Evolutionary conservation across 2,329 filamentous ascomycete species (phyloP).

Genomic region (Phyllosticta capitalensis): DNA sequence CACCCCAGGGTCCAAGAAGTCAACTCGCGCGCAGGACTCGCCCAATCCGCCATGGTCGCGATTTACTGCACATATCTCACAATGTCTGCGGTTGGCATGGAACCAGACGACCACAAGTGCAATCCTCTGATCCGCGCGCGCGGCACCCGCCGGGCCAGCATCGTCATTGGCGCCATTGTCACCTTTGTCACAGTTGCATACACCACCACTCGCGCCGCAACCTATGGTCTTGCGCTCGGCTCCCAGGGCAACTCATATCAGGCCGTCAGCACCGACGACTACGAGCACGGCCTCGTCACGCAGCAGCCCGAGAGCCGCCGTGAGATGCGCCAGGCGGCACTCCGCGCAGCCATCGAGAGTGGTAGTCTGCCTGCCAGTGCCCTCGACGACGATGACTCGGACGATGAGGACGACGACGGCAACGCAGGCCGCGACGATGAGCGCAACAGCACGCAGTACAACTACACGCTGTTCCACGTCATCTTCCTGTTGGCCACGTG

Average conservation of each 20-base stretch:
- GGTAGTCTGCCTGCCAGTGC: slow-evolving; percentile 88
- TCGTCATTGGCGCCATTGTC: slow-evolving; percentile 86
- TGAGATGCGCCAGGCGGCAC: slow-evolving; percentile 86
- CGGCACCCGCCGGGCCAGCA: slow-evolving; percentile 79
- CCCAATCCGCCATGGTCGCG: slow-evolving; percentile 95
- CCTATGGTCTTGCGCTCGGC: slow-evolving; percentile 71
- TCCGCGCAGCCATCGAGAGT: slow-evolving; percentile 85
- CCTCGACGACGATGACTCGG: slow-evolving; percentile 62
- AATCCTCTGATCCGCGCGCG: slow-evolving; percentile 83
- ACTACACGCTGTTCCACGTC: slow-evolving; percentile 89
- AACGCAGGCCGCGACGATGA: slow-evolving; percentile 75
- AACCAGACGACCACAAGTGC: slow-evolving; percentile 88
- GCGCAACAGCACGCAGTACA: slow-evolving; percentile 83
- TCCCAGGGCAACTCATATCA: slow-evolving; percentile 47
- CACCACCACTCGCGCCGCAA: slow-evolving; percentile 92
- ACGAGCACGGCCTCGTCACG: slow-evolving; percentile 78
- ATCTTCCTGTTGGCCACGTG: slow-evolving; percentile 95
- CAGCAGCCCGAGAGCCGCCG: slow-evolving; percentile 71
- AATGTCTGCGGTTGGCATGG: slow-evolving; percentile 97
- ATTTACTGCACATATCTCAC: slow-evolving; percentile 98
- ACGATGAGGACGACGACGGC: slow-evolving; percentile 55
- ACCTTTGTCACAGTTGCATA: slow-evolving; percentile 97
- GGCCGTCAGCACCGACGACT: slow-evolving; percentile 56
- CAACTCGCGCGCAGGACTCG: slow-evolving; percentile 87
- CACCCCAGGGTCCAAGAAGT: slow-evolving; percentile 83